A percentile compares a stretch with the other conserved stretches of the same genome.
phyloP scores from a whole-genome alignment of 1,139 yeast genomes.

The Magnusiomyces paraingens region DNA sequence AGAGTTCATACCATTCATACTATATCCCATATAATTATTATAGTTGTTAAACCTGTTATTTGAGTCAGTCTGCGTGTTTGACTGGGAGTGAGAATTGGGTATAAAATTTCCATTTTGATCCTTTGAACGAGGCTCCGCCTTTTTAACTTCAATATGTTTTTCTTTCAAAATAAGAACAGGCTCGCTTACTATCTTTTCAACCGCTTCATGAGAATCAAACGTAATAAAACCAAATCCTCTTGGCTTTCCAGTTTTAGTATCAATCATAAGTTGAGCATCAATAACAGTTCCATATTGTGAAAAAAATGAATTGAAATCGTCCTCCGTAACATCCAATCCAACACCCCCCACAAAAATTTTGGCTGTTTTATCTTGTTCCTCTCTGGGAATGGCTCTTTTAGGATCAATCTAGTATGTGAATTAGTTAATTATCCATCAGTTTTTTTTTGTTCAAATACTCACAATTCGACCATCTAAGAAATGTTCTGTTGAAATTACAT shows the following conservation, averaged over 20 bases:
- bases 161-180: conserved; percentile 81
- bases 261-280: conserved; percentile 97
- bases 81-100: conserved; percentile 16
- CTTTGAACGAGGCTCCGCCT: conserved; percentile 82
- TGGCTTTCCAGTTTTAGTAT: conserved; percentile 95
- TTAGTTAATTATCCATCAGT: neutral
- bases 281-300: conserved; percentile 88
- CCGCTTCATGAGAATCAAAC: conserved; percentile 92
- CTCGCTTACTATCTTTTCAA: conserved; percentile 81
- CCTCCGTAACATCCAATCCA: conserved; percentile 90
- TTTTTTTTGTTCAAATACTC: conserved; percentile 2
- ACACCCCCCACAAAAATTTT: conserved; percentile 98
- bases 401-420: conserved; percentile 64
- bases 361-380: conserved; percentile 96
- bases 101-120: conserved; percentile 20
- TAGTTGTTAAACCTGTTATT: conserved; percentile 13
- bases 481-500: conserved; percentile 82
- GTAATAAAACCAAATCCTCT: conserved; percentile 98
- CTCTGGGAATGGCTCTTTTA: conserved; percentile 95
- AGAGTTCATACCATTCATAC: conserved; percentile 2
- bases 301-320: conserved; percentile 82
- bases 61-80: conserved; percentile 19
- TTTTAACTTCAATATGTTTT: conserved; percentile 87
- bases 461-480: conserved; percentile 84
- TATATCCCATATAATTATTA: conserved; percentile 8